Percentiles rank a stretch among this genome's conserved stretches.
These are phyloP conservation scores for Capsella rubella DNA, from an alignment of 441 rosid genomes.

Conservation along the genomic window DNA sequence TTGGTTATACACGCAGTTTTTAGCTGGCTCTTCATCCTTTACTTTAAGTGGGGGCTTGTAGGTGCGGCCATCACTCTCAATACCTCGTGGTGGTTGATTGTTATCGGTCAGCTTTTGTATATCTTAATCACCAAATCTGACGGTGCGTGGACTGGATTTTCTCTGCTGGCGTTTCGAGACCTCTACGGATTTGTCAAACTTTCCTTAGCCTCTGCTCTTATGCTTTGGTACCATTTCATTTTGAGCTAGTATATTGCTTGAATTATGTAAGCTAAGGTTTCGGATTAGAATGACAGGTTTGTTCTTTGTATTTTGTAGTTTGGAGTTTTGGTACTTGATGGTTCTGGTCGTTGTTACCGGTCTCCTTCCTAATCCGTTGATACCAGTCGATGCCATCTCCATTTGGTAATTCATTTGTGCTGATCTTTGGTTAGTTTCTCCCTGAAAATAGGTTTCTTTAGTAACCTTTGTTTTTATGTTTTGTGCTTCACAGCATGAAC, in stretches of 20 bases:
- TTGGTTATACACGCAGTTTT: slow-evolving; percentile 59
- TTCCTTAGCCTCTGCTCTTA: slow-evolving; percentile 83
- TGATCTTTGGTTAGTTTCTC: background rate
- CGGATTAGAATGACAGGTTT: background rate
- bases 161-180: slow-evolving; percentile 79
- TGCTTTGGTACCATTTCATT: slow-evolving; percentile 64
- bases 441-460: background rate
- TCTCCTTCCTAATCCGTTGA: slow-evolving; percentile 70
- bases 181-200: slow-evolving; percentile 81
- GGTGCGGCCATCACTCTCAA: slow-evolving; percentile 86
- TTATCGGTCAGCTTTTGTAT: slow-evolving; percentile 66
- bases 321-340: slow-evolving; percentile 94
- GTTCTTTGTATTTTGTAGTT: slow-evolving; percentile 51
- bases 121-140: slow-evolving; percentile 81
- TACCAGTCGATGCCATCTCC: slow-evolving; percentile 88
- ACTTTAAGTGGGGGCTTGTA: slow-evolving; percentile 73
- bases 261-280: background rate
- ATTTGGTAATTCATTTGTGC: slow-evolving; percentile 59
- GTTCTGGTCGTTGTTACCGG: slow-evolving; percentile 70
- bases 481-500: slow-evolving; percentile 71
- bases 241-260: background rate
- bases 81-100: slow-evolving; percentile 84
- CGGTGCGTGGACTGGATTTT: slow-evolving; percentile 90
- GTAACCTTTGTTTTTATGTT: background rate
- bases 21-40: slow-evolving; percentile 80